Conservation (phyloP, 768 basidiomycete species). For the Macrolepiota fuliginosa region DNA sequence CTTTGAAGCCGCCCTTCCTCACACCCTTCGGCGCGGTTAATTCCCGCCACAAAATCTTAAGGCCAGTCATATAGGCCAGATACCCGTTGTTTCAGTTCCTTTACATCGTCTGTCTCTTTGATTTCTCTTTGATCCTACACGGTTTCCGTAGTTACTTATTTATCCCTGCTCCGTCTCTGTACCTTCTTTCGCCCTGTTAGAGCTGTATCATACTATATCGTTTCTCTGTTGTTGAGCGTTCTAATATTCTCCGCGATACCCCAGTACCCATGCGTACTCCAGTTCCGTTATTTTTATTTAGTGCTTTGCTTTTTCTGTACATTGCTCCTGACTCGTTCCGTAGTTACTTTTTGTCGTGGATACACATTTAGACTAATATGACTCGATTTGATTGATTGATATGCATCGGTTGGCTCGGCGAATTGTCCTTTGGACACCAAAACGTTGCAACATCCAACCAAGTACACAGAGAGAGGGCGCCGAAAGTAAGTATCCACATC, state of each 20-base stretch:
- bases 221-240: neutral
- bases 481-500: neutral
- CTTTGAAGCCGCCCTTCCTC: no score
- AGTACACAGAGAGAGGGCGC: neutral
- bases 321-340: neutral
- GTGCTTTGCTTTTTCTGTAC: neutral
- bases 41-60: neutral
- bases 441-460: neutral
- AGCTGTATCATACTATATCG: constrained; percentile 3
- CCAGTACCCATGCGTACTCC: neutral
- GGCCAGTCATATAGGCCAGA: neutral
- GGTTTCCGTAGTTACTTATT: neutral
- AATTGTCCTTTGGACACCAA: neutral
- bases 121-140: neutral
- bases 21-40: neutral
- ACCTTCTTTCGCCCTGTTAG: neutral
- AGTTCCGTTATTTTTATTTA: neutral
- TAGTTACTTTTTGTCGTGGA: neutral
- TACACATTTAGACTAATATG: neutral
- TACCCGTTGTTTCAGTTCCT: neutral
- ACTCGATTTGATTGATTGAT: neutral
- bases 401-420: no score
- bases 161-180: neutral
- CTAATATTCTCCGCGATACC: neutral
- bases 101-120: neutral